Evolutionary conservation across 75 land plant species (phyloP).

Genomic region (Chamaecyparis obtusa): DNA sequence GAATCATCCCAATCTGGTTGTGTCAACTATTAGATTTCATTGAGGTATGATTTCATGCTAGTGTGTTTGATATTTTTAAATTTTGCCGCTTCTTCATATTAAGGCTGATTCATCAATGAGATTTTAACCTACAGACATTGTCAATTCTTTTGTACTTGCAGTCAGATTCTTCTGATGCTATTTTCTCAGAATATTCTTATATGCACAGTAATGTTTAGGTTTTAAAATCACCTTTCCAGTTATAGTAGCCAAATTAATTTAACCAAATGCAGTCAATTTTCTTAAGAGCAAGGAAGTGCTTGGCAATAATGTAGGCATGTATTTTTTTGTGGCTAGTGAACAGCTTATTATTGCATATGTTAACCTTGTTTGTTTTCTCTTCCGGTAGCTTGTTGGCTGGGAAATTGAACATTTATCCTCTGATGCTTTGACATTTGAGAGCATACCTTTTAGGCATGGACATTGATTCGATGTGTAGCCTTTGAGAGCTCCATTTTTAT

Average conservation of each 20-base stretch:
- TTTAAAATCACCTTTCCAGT: neutral
- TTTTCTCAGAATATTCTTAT: neutral
- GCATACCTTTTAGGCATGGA: neutral
- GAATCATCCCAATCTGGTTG: neutral
- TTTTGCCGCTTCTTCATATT: neutral
- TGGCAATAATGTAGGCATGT: neutral
- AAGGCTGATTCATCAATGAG: neutral
- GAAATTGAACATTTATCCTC: neutral
- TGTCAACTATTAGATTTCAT: neutral
- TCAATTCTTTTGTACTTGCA: slow-evolving; percentile 8
- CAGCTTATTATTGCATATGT: neutral
- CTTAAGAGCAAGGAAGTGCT: neutral
- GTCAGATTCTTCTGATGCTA: neutral
- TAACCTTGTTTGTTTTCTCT: neutral
- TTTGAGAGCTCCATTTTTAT: neutral
- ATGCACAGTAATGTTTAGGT: neutral
- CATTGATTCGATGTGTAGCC: neutral
- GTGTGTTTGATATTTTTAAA: neutral
- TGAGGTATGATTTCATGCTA: slow-evolving; percentile 8
- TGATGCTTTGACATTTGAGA: neutral
- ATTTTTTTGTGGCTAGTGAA: neutral
- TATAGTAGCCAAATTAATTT: neutral
- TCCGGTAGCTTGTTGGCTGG: neutral
- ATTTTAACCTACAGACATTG: neutral
- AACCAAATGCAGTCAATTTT: neutral